Percentiles rank a stretch among this genome's conserved stretches.
Evolutionary conservation across 1,284 basidiomycete genomes (phyloP).

Genomic region (Trichosporon coremiiforme): DNA sequence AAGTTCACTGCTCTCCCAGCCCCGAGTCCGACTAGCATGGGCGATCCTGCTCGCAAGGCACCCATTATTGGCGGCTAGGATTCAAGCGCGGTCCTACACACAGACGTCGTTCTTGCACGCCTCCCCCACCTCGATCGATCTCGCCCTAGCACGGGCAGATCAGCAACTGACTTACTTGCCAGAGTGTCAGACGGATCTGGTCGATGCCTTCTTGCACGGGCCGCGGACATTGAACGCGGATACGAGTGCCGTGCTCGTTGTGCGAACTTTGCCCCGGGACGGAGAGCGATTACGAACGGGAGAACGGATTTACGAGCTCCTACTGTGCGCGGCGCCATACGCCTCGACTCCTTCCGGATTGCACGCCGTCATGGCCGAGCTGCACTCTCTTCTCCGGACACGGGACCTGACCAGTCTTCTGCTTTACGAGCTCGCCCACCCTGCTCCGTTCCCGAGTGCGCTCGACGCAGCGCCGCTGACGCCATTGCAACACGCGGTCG

Average conservation of each 20-base stretch:
- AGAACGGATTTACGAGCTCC: neutral
- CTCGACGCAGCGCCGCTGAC: neutral
- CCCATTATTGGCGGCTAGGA: neutral
- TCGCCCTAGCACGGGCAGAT: neutral
- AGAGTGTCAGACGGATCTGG: neutral
- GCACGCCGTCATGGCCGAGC: constrained; percentile 5
- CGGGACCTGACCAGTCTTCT: neutral
- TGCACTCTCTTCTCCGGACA: constrained; percentile 6
- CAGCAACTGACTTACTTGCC: constrained; percentile 14
- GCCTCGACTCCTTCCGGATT: neutral
- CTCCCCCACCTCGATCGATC: neutral
- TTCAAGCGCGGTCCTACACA: constrained; percentile 1
- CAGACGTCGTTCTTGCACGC: constrained; percentile 10
- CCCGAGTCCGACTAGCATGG: constrained; percentile 5
- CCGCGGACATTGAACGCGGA: constrained; percentile 9
- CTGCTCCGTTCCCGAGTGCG: neutral
- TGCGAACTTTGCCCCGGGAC: neutral
- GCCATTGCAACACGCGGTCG: neutral
- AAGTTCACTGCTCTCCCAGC: constrained; percentile 14
- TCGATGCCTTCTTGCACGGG: constrained; percentile 8
- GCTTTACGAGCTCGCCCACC: constrained; percentile 9
- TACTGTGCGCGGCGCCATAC: constrained; percentile 6
- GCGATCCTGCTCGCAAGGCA: constrained; percentile 4
- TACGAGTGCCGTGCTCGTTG: constrained; percentile 9
- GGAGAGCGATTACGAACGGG: neutral